Conservation (phyloP, 2,329 filamentous ascomycete genomes). For the Aotearoamyces nothofagi region DNA sequence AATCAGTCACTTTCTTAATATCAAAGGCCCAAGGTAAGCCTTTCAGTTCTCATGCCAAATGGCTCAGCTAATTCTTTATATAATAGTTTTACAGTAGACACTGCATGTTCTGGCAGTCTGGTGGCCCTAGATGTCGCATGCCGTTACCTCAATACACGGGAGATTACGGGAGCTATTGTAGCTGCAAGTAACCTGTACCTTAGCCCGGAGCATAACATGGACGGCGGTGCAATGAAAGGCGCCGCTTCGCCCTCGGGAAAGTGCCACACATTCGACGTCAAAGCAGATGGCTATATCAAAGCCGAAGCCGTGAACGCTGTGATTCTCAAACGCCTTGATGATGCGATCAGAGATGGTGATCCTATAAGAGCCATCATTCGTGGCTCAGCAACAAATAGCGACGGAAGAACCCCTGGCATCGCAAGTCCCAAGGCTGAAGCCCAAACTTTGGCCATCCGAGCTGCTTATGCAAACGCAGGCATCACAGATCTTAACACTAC, state of each 20-base stretch:
- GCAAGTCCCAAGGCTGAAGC: conserved; percentile 33
- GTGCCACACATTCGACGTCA: conserved; percentile 26
- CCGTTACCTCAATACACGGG: conserved; percentile 7
- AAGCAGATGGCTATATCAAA: conserved; percentile 46
- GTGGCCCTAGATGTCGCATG: conserved; percentile 35
- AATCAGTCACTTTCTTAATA: conserved; percentile 37
- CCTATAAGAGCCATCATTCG: conserved; percentile 38
- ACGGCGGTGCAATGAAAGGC: conserved; percentile 1
- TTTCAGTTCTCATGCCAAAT: no score
- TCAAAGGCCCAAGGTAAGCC: no score
- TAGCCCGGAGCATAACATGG: conserved; percentile 5
- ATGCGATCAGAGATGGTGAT: conserved; percentile 42
- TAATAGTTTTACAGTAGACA: conserved; percentile 38
- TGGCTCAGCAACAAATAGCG: conserved; percentile 33
- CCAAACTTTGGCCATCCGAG: conserved; percentile 18
- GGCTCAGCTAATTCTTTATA: no score
- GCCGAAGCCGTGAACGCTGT: conserved; percentile 47
- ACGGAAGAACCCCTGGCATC: conserved; percentile 38
- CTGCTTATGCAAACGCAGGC: conserved; percentile 4
- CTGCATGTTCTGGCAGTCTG: conserved; percentile 39
- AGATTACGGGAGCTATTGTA: conserved; percentile 12
- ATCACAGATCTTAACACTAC: conserved; percentile 12
- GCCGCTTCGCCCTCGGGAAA: conserved; percentile 14
- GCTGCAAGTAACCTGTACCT: conserved; percentile 15
- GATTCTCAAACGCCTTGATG: conserved; percentile 38